Conservation (phyloP, 2,329 filamentous ascomycete species). For the Didymella keratinophila region DNA sequence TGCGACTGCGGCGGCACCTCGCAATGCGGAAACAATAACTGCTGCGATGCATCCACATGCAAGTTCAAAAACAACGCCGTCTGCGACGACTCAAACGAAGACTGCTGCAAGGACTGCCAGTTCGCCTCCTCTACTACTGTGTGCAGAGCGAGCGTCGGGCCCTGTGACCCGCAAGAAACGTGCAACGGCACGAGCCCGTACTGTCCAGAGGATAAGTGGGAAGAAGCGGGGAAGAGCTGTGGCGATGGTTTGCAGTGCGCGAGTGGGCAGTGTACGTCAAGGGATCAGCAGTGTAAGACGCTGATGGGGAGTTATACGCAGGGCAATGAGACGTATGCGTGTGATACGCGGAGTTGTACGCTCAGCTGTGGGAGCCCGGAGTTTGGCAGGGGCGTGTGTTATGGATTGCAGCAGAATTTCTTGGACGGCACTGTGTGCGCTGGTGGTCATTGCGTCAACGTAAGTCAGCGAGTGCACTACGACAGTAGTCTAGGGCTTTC, state of each 20-base stretch:
- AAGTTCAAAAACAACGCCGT: constrained; percentile 77
- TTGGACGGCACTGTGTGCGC: constrained; percentile 88
- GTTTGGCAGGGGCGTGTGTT: constrained; percentile 72
- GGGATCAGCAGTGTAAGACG: constrained; percentile 86
- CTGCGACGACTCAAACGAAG: constrained; percentile 85
- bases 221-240: constrained; percentile 75
- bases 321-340: constrained; percentile 81
- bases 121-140: constrained; percentile 73
- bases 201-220: constrained; percentile 77
- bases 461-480: too few species aligned
- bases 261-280: constrained; percentile 91
- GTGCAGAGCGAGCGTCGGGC: constrained; percentile 79
- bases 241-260: constrained; percentile 79
- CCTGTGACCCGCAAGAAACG: constrained; percentile 84
- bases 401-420: constrained; percentile 86
- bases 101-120: constrained; percentile 79
- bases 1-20: constrained; percentile 88
- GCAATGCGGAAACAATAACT: constrained; percentile 76
- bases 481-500: too few species aligned
- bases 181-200: constrained; percentile 76
- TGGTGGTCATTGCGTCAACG: constrained; percentile 77
- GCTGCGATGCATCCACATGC: constrained; percentile 88
- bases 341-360: constrained; percentile 74
- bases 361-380: constrained; percentile 78
- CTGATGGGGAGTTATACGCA: constrained; percentile 78